Evolutionary conservation across 306 rosid species (phyloP).

Genomic region (Begonia loranthoides): DNA sequence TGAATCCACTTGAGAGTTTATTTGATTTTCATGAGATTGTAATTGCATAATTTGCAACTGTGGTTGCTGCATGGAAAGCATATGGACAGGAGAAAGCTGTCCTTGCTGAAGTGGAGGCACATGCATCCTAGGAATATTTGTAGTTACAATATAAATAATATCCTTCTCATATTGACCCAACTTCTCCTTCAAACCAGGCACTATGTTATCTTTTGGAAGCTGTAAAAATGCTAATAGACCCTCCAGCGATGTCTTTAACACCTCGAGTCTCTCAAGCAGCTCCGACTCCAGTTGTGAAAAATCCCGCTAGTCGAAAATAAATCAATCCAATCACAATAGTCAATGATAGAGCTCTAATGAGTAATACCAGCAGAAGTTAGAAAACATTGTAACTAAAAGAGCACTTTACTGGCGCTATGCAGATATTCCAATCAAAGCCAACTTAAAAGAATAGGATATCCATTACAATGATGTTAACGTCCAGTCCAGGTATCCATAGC

Average conservation of each 20-base stretch:
- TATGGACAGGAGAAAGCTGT: conserved; percentile 53
- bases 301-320: too few relatives aligned
- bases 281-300: conserved; percentile 44
- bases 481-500: too few relatives aligned
- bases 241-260: conserved; percentile 41
- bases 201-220: conserved; percentile 29
- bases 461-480: too few relatives aligned
- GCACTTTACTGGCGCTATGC: too few relatives aligned
- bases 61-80: conserved; percentile 57
- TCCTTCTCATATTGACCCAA: conserved; percentile 43
- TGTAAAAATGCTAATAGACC: conserved; percentile 29
- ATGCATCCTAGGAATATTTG: conserved; percentile 40
- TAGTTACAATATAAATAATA: conserved; percentile 20
- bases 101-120: conserved; percentile 38
- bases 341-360: too few relatives aligned
- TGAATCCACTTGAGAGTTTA: conserved; percentile 57
- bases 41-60: conserved; percentile 41
- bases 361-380: too few relatives aligned
- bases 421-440: too few relatives aligned
- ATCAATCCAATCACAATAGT: too few relatives aligned
- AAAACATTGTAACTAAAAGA: too few relatives aligned
- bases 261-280: conserved; percentile 38
- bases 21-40: conserved; percentile 68
- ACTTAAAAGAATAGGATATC: too few relatives aligned
- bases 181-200: conserved; percentile 32